These are phyloP conservation scores for Ajuga reptans DNA, from an alignment of 305 asterid species.

Conservation along the genomic window DNA sequence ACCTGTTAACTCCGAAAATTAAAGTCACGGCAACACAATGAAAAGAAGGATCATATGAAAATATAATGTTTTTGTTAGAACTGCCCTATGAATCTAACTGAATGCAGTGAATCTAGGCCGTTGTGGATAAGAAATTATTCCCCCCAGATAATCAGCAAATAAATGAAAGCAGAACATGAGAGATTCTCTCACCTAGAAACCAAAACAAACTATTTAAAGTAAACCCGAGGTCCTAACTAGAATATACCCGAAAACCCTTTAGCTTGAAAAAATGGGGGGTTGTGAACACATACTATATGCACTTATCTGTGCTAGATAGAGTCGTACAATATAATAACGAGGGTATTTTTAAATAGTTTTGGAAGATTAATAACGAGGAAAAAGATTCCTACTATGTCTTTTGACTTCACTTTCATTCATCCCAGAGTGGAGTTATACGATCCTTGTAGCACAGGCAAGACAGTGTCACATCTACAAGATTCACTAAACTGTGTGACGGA, in stretches of 20 bases:
- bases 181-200: not conserved
- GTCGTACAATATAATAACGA: not conserved
- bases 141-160: not conserved
- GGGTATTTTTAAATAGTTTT: too few relatives aligned
- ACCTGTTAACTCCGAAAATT: conserved; percentile 34
- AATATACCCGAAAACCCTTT: too few relatives aligned
- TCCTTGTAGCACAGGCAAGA: not conserved
- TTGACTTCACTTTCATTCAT: too few relatives aligned
- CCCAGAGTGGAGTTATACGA: not conserved
- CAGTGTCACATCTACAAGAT: not conserved
- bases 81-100: not conserved
- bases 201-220: not conserved
- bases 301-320: not conserved
- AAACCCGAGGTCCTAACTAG: too few relatives aligned
- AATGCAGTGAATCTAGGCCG: not conserved
- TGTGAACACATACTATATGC: too few relatives aligned
- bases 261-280: too few relatives aligned
- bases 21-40: not conserved
- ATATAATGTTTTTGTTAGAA: not conserved
- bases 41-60: not conserved
- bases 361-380: too few relatives aligned
- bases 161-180: not conserved
- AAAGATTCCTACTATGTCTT: too few relatives aligned
- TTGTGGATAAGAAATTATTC: not conserved
- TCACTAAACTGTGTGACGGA: not conserved